Conservation (phyloP, 2,329 filamentous ascomycete genomes). For the Graphilbum sp. region DNA sequence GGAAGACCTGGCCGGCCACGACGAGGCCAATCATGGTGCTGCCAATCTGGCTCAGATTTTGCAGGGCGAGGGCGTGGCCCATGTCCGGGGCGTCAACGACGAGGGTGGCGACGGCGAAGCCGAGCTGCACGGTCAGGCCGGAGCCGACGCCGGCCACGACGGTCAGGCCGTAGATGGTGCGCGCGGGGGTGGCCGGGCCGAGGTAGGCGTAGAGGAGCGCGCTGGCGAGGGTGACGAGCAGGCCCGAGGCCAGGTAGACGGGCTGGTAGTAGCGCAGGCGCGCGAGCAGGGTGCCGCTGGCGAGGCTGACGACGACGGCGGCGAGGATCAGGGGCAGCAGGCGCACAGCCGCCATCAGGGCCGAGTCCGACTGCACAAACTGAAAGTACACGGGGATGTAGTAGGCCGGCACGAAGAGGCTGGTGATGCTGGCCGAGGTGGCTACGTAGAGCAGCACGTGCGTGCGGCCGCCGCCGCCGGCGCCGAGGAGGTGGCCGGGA, state of each 20-base stretch:
- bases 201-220: slow-evolving; percentile 9
- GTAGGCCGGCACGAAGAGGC: slow-evolving; percentile 24
- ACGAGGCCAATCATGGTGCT: slow-evolving; percentile 13
- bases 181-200: slow-evolving; percentile 5
- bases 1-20: slow-evolving; percentile 14
- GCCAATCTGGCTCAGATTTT: slow-evolving; percentile 15
- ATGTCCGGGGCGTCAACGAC: slow-evolving; percentile 8
- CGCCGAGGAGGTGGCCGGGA: slow-evolving; percentile 24
- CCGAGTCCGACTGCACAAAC: slow-evolving; percentile 23
- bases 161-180: slow-evolving; percentile 3
- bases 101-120: slow-evolving; percentile 14
- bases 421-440: slow-evolving; percentile 14
- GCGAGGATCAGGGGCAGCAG: slow-evolving; percentile 21
- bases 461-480: slow-evolving; percentile 15
- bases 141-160: slow-evolving; percentile 9
- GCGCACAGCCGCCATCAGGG: slow-evolving; percentile 19
- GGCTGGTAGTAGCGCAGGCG: slow-evolving; percentile 9
- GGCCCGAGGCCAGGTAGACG: slow-evolving; percentile 9
- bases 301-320: slow-evolving; percentile 12
- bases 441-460: slow-evolving; percentile 24
- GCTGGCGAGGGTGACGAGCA: slow-evolving; percentile 8
- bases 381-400: slow-evolving; percentile 37
- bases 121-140: slow-evolving; percentile 12
- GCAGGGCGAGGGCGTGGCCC: slow-evolving; percentile 11
- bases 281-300: slow-evolving; percentile 4